Evolutionary conservation across 1,284 basidiomycete genomes (phyloP).

Genomic region (Laetiporus sulphureus): DNA sequence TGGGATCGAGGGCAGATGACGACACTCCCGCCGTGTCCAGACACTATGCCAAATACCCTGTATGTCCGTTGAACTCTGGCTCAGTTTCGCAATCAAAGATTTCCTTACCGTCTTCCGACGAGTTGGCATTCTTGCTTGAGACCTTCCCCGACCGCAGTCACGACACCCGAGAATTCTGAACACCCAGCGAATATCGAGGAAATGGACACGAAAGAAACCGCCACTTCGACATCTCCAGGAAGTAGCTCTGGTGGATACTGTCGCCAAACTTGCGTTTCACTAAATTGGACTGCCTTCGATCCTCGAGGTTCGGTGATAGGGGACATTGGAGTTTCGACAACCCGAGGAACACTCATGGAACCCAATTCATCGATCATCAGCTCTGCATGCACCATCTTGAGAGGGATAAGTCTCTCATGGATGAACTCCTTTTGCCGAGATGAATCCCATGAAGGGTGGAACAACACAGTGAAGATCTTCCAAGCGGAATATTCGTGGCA

Average conservation of each 20-base stretch:
- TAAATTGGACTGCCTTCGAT: conserved; percentile 6
- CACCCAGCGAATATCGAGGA: conserved; percentile 9
- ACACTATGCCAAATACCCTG: conserved; percentile 7
- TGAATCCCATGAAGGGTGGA: conserved; percentile 8
- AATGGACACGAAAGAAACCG: conserved; percentile 7
- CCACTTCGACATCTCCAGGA: conserved; percentile 12
- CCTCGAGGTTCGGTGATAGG: background rate
- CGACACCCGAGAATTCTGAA: conserved; percentile 9
- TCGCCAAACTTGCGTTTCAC: conserved; percentile 9
- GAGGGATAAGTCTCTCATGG: conserved; percentile 4
- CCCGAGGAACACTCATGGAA: conserved; percentile 9
- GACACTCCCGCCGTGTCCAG: background rate
- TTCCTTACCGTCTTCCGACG: background rate
- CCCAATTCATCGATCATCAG: conserved; percentile 9
- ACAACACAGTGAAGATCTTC: conserved; percentile 11
- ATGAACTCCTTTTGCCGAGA: conserved; percentile 4
- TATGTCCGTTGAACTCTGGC: background rate
- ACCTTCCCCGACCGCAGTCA: conserved; percentile 1
- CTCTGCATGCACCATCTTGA: conserved; percentile 12
- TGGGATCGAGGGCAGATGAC: conserved; percentile 2
- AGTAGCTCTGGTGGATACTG: conserved; percentile 9
- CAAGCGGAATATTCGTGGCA: conserved; percentile 14
- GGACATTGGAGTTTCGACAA: conserved; percentile 8
- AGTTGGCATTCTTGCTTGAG: background rate
- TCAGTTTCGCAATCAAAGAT: background rate